A percentile compares a stretch with the other conserved stretches of the same genome.
Conservation (phyloP, 192 early-diverging fungal genomes). For the Oehlia diaphana region DNA sequence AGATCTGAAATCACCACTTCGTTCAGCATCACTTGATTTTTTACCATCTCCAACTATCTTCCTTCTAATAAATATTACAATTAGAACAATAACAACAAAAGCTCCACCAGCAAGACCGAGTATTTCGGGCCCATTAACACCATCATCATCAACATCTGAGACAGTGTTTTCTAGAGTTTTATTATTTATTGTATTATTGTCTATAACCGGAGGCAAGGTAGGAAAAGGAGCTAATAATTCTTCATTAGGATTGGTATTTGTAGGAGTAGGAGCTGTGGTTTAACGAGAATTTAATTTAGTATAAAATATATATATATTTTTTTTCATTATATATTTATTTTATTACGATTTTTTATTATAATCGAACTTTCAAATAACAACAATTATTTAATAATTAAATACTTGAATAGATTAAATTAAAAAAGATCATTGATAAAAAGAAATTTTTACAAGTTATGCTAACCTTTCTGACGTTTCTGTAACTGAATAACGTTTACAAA, state of each 20-base stretch:
- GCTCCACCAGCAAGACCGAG: neutral
- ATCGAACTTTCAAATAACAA: too few relatives aligned
- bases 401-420: too few relatives aligned
- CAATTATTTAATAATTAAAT: too few relatives aligned
- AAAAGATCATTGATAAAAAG: neutral
- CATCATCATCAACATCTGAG: neutral
- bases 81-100: neutral
- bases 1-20: too few relatives aligned
- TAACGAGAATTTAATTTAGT: neutral
- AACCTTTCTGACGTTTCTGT: neutral
- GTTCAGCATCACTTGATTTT: too few relatives aligned
- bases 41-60: neutral
- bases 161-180: neutral
- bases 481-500: neutral
- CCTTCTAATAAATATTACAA: neutral
- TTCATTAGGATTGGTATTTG: neutral
- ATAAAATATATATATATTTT: too few relatives aligned
- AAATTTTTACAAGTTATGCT: neutral
- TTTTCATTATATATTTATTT: too few relatives aligned
- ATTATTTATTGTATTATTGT: neutral
- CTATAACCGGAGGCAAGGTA: neutral
- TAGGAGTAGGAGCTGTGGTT: neutral
- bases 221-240: neutral
- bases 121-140: neutral
- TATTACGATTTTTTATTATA: too few relatives aligned